A percentile compares a stretch with the other conserved stretches of the same genome.
These are phyloP conservation scores for Mycosarcoma mackinlayi DNA, from an alignment of 1,284 basidiomycete species.

Conservation along the genomic window DNA sequence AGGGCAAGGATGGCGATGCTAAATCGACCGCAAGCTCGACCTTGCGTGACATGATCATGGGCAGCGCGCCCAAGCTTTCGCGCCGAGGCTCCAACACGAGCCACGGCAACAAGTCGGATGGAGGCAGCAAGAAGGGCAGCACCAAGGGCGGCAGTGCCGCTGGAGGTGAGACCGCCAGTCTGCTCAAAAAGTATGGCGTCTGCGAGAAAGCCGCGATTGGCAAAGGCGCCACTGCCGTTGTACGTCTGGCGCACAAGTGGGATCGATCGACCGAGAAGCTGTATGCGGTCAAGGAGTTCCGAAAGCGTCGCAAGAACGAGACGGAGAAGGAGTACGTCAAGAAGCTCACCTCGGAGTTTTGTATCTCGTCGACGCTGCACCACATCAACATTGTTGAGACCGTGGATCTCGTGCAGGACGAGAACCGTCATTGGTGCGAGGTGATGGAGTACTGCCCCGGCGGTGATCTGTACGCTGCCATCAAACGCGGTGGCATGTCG, in stretches of 20 bases:
- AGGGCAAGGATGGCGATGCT: constrained; percentile 56
- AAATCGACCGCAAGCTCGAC: constrained; percentile 61
- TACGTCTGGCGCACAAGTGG: constrained; percentile 97
- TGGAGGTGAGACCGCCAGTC: constrained; percentile 58
- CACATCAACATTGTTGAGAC: constrained; percentile 98
- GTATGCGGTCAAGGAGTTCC: constrained; percentile 99
- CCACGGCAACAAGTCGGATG: constrained; percentile 57
- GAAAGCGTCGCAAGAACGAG: constrained; percentile 96
- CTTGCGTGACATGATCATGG: constrained; percentile 66
- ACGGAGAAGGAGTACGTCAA: constrained; percentile 99
- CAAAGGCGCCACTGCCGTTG: constrained; percentile 96
- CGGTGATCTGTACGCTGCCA: constrained; percentile 94
- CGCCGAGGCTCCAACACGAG: constrained; percentile 61
- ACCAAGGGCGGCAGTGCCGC: constrained; percentile 55
- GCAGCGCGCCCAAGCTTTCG: constrained; percentile 61
- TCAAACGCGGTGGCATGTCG: constrained; percentile 96
- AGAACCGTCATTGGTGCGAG: constrained; percentile 96
- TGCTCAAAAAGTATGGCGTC: constrained; percentile 89
- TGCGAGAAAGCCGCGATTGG: constrained; percentile 97
- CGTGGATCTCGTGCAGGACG: constrained; percentile 97
- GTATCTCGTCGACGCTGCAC: constrained; percentile 96
- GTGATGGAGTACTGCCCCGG: constrained; percentile 98
- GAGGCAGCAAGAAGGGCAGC: constrained; percentile 57
- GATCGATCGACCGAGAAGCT: constrained; percentile 95
- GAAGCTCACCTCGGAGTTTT: constrained; percentile 99